phyloP scores from a whole-genome alignment of 192 early-diverging fungal genomes.

The Coemansia sp. region DNA sequence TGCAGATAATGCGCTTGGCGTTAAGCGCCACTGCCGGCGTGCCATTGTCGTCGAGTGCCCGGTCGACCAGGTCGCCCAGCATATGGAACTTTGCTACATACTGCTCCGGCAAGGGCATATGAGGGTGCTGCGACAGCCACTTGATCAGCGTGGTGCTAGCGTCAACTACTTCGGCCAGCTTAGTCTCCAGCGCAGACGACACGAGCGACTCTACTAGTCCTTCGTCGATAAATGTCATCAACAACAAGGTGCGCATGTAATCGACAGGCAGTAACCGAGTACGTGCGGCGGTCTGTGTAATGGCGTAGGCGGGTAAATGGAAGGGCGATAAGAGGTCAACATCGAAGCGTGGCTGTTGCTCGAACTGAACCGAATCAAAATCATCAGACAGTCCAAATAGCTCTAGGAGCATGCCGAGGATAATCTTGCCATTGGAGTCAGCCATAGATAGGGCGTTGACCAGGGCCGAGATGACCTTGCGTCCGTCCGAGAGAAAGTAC shows the following conservation, averaged over 20 bases:
- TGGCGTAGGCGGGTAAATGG: slow-evolving; percentile 38
- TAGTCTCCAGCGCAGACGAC: slow-evolving; percentile 28
- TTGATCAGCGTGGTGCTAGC: slow-evolving; percentile 54
- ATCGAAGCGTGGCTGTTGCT: slow-evolving; percentile 56
- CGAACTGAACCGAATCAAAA: slow-evolving; percentile 55
- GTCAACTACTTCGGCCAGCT: slow-evolving; percentile 45
- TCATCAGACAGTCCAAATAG: slow-evolving; percentile 55
- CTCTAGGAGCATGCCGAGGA: slow-evolving; percentile 58
- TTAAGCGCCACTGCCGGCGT: slow-evolving; percentile 7
- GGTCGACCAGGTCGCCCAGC: slow-evolving; percentile 38
- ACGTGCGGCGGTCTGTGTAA: slow-evolving; percentile 39
- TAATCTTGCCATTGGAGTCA: slow-evolving; percentile 43
- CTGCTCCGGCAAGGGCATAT: slow-evolving; percentile 47
- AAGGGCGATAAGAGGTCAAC: slow-evolving; percentile 50
- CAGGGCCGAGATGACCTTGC: slow-evolving; percentile 35
- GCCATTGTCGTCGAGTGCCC: slow-evolving; percentile 25
- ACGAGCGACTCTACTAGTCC: slow-evolving; percentile 57
- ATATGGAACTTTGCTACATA: slow-evolving; percentile 47
- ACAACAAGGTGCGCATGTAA: slow-evolving; percentile 54
- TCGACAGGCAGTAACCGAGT: slow-evolving; percentile 47
- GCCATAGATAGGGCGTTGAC: slow-evolving; percentile 45
- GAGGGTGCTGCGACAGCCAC: slow-evolving; percentile 57
- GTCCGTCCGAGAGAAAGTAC: slow-evolving; percentile 54
- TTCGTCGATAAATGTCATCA: slow-evolving; percentile 58
- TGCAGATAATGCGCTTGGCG: slow-evolving; percentile 41